Evolutionary conservation across 2,329 filamentous ascomycete species (phyloP), one percentile per base, ranked within the genome.

Genomic region (Lithohypha guttulata): DNA sequence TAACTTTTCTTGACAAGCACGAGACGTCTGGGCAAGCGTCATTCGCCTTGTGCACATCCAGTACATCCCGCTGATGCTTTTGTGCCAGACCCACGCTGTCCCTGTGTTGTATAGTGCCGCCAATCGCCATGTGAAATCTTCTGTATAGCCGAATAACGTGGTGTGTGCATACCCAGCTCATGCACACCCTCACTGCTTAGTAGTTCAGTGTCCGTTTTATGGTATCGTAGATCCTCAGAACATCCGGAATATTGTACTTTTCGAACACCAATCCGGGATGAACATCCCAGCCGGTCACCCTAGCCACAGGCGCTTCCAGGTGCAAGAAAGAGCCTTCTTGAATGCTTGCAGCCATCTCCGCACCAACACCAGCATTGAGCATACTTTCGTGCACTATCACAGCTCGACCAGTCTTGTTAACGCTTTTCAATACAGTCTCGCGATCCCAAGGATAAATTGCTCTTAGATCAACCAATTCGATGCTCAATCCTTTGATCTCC

Each of bases 361-460:
- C 86, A 2, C 87, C 87, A 11, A 94, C 75, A 10, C 87, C 87
- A 5, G 82, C 82, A 53, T 93, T 94, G 47, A 87, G 71, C 81
- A 91, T 93, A 42, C 84, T 79, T 62, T 95, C 87, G 56, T 95
- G 87, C 5, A 95, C 87, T 2, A 95, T 80, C 39, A 95, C 73
- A 26, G 82, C 85, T 43, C 84, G 66, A 0, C 87, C 86, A 1
- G 87, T 94, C 67, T 91, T 93, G 51, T 73, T 75, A 10, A 93
- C 87, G 48, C 86, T 94, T 38, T 79, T 66, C 43, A 93, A 68
- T 1, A 95, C 73, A 0, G 81, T 82, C 55, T 80, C 70, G 53
- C 84, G 76, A 57, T 95, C 87, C 87, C 87, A 95, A 0, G 87
- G 87, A 54, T 93, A 94, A 36, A 95, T 70, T 0, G 87, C 93